These are phyloP conservation scores for Andrographis paniculata DNA, from an alignment of 305 asterid genomes.

Conservation along the genomic window DNA sequence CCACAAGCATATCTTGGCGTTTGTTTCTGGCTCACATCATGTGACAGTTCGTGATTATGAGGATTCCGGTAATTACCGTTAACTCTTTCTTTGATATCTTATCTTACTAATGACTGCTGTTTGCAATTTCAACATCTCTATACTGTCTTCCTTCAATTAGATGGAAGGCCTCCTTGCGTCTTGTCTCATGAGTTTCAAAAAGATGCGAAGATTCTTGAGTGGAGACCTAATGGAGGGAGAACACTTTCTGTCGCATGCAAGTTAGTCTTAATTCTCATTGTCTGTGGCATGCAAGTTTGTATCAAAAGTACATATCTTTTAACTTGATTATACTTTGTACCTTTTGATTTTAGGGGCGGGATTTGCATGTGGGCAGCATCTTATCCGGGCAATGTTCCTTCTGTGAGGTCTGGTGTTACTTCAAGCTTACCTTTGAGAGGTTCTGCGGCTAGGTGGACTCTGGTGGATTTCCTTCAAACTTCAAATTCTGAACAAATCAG, in stretches of 20 bases:
- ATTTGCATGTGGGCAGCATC: constrained; percentile 96
- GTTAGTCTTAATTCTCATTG: constrained; percentile 34
- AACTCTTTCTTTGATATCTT: not conserved
- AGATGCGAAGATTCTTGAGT: constrained; percentile 65
- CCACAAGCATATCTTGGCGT: constrained; percentile 67
- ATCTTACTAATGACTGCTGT: not conserved
- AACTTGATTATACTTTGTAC: constrained; percentile 16
- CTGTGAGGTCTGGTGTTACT: constrained; percentile 65
- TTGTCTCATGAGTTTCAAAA: constrained; percentile 66
- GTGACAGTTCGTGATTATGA: constrained; percentile 73
- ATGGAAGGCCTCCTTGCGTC: constrained; percentile 57
- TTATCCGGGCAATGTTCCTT: constrained; percentile 74
- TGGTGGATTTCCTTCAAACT: constrained; percentile 83
- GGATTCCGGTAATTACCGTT: constrained; percentile 57
- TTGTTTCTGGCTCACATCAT: constrained; percentile 70
- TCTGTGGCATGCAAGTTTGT: not conserved
- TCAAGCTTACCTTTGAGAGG: constrained; percentile 70
- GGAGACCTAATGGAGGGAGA: constrained; percentile 96
- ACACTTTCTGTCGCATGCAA: constrained; percentile 89
- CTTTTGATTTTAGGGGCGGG: constrained; percentile 59
- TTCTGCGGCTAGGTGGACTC: constrained; percentile 67
- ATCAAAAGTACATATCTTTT: constrained; percentile 6
- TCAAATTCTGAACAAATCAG: constrained; percentile 60
- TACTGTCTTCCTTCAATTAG: constrained; percentile 27
- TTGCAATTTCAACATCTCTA: too few relatives aligned